These are phyloP conservation scores for Candida corydali DNA, from an alignment of 805 yeast species.

Conservation along the genomic window DNA sequence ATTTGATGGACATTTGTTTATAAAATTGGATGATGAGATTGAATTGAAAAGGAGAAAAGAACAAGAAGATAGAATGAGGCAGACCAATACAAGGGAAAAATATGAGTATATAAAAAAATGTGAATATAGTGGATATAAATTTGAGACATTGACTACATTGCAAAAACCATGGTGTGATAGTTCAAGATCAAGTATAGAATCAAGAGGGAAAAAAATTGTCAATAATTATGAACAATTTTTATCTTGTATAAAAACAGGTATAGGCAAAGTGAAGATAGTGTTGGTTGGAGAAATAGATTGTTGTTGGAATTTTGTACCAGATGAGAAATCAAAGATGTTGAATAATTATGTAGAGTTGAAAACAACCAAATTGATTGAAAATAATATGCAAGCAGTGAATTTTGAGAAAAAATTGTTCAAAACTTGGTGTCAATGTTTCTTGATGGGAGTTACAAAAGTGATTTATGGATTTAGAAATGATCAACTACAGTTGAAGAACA, in stretches of 20 bases:
- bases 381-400: constrained; percentile 51
- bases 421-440: constrained; percentile 92
- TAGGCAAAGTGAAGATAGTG: constrained; percentile 64
- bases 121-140: constrained; percentile 75
- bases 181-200: constrained; percentile 64
- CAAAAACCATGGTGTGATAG: constrained; percentile 71
- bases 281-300: constrained; percentile 93
- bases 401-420: constrained; percentile 76
- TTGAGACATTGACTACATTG: constrained; percentile 74
- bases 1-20: constrained; percentile 73
- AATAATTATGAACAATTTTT: constrained; percentile 74
- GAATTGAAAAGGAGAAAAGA: constrained; percentile 25
- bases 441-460: constrained; percentile 77
- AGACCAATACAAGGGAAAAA: constrained; percentile 16
- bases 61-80: constrained; percentile 17
- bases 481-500: constrained; percentile 52
- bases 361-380: constrained; percentile 55
- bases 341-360: constrained; percentile 83
- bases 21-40: constrained; percentile 47
- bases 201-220: constrained; percentile 54
- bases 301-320: constrained; percentile 74
- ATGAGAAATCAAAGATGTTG: constrained; percentile 40
- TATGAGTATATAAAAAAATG: constrained; percentile 31
- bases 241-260: constrained; percentile 79
- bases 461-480: constrained; percentile 87